phyloP scores from a whole-genome alignment of 2,329 filamentous ascomycete species.

The Furcasterigmium sp. region DNA sequence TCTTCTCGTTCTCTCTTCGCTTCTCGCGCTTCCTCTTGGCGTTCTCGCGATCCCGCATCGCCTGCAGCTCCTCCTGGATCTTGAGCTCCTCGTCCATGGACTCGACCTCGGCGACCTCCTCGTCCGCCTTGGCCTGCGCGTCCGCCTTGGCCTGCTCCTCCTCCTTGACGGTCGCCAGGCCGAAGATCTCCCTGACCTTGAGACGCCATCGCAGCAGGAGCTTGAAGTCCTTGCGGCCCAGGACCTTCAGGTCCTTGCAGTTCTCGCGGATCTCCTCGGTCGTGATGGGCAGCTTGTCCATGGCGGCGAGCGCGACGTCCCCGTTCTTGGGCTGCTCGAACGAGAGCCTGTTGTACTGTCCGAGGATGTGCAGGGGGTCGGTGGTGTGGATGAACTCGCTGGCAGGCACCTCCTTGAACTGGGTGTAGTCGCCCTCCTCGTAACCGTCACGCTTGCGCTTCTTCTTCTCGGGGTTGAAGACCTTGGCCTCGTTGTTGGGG shows the following conservation, averaged over 20 bases:
- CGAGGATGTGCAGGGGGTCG: conserved; percentile 90
- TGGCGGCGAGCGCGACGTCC: conserved; percentile 79
- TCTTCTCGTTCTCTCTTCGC: conserved; percentile 85
- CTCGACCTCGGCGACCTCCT: conserved; percentile 78
- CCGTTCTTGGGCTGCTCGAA: conserved; percentile 77
- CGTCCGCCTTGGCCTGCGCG: conserved; percentile 31
- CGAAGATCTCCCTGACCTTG: conserved; percentile 84
- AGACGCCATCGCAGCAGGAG: conserved; percentile 84
- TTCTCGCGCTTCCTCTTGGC: conserved; percentile 77
- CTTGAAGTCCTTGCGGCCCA: conserved; percentile 94
- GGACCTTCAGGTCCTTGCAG: conserved; percentile 79
- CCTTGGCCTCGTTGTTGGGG: conserved; percentile 95
- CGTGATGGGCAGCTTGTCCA: conserved; percentile 82
- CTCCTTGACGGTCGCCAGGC: conserved; percentile 71
- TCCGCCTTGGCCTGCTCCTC: conserved; percentile 28
- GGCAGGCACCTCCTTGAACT: conserved; percentile 83
- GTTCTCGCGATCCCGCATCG: conserved; percentile 72
- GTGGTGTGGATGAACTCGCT: conserved; percentile 91
- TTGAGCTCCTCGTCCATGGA: conserved; percentile 92
- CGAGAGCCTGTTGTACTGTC: conserved; percentile 74
- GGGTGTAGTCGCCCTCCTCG: conserved; percentile 89
- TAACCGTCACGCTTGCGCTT: conserved; percentile 98
- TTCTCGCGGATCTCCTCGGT: conserved; percentile 74
- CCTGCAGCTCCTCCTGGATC: conserved; percentile 82
- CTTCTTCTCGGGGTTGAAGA: conserved; percentile 96